Base-by-base conservation (phyloP, 805 yeast species). In the Ogataea methylovora region DNA sequence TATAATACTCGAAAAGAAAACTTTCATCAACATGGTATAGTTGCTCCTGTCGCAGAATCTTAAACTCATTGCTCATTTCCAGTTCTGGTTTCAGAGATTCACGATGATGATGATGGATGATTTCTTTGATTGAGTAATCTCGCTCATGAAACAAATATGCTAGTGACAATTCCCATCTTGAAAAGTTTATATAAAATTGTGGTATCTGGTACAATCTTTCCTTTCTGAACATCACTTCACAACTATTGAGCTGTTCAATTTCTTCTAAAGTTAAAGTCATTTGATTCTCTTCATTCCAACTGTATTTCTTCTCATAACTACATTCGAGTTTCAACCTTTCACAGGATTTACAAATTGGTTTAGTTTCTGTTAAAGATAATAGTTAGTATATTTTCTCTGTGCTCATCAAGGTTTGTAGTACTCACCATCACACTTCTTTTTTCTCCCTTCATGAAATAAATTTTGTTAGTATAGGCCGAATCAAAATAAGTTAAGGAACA, bases 381-480 rank as follows among this genome's bases (percentile, higher is more conserved):
- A n/a, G n/a, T n/a, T n/a, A n/a, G n/a, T n/a, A n/a, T n/a, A n/a
- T n/a, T n/a, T n/a, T n/a, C n/a, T n/a, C n/a, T n/a, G n/a, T n/a
- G n/a, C n/a, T n/a, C n/a, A n/a, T n/a, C n/a, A n/a, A n/a, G n/a
- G n/a, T n/a, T n/a, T n/a, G n/a, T n/a, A n/a, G n/a, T n/a, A n/a
- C n/a, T n/a, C n/a, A n/a, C n/a, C 53, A 30, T 52, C 49, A 42
- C 73, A 67, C 20, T 65, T 58, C 41, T 66, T 66, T 40, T 63
- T 67, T 26, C 70, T 54, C 16, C n/a, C n/a, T n/a, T n/a, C n/a
- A n/a, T n/a, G n/a, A n/a, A n/a, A n/a, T n/a, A n/a, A n/a, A n/a
- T n/a, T n/a, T n/a, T n/a, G n/a, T n/a, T n/a, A n/a, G n/a, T n/a
- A n/a, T n/a, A n/a, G n/a, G n/a, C n/a, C n/a, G n/a, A n/a, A n/a